Conservation (phyloP, 768 basidiomycete genomes). For the Naganishia antarctica region DNA sequence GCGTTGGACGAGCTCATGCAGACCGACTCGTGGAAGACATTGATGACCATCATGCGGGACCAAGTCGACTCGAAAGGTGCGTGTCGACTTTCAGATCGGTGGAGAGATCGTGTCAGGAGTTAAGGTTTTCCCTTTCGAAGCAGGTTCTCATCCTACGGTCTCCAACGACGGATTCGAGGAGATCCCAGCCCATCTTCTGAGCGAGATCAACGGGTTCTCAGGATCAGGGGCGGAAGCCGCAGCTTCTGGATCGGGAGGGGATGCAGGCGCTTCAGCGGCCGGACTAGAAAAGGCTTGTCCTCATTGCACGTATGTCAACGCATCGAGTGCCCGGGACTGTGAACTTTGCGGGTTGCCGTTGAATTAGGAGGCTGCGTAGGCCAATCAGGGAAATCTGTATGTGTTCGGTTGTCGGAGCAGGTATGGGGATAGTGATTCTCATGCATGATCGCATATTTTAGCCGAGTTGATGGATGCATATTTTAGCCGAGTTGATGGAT, state of each 20-base stretch:
- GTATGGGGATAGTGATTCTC: no score
- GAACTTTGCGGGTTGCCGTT: constrained; percentile 30
- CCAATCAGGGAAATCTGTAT: no score
- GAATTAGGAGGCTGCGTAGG: no score
- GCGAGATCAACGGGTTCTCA: constrained; percentile 24
- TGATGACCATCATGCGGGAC: constrained; percentile 17
- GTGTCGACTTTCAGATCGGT: not conserved
- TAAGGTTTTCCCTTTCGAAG: not conserved
- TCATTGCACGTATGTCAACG: constrained; percentile 31
- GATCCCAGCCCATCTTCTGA: constrained; percentile 29
- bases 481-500: no score
- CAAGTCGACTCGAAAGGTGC: constrained; percentile 8
- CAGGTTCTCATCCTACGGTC: constrained; percentile 4
- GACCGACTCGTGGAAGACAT: constrained; percentile 24
- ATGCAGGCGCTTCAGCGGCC: not conserved
- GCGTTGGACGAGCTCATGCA: constrained; percentile 24
- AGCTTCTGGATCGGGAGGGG: not conserved
- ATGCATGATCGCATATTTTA: no score
- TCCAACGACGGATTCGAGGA: constrained; percentile 30
- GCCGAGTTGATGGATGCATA: no score
- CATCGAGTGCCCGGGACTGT: constrained; percentile 24
- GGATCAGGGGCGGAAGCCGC: not conserved
- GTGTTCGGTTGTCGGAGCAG: no score
- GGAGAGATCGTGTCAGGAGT: not conserved
- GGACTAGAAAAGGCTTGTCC: constrained; percentile 18